Conservation (phyloP, 805 yeast species). For the Saccharomycopsis malanga region DNA sequence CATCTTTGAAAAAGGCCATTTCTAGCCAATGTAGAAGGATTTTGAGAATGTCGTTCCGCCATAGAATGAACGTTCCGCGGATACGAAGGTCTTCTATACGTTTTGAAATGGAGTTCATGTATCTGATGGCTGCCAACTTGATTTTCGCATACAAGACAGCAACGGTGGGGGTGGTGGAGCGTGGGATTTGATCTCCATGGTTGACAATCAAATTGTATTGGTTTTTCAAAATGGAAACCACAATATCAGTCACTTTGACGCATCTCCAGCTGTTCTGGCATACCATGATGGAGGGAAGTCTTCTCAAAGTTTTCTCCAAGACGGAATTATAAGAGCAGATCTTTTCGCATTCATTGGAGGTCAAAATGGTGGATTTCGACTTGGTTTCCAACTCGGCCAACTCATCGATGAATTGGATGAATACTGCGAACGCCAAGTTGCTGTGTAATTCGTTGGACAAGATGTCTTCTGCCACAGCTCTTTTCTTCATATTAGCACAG, state of each 20-base stretch:
- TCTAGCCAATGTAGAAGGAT: constrained; percentile 31
- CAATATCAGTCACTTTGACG: constrained; percentile 1
- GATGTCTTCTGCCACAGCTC: constrained; percentile 53
- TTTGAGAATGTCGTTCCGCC: constrained; percentile 30
- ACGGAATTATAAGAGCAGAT: constrained; percentile 36
- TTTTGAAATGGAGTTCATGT: not conserved
- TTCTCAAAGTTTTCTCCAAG: constrained; percentile 26
- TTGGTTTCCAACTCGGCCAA: constrained; percentile 22
- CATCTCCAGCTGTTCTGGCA: constrained; percentile 7
- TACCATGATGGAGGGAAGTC: constrained; percentile 2
- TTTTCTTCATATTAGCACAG: not conserved
- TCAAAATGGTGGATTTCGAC: constrained; percentile 28
- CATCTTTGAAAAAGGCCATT: constrained; percentile 26
- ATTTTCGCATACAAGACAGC: not conserved
- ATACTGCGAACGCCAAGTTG: constrained; percentile 36
- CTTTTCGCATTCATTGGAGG: constrained; percentile 45
- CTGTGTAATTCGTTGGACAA: constrained; percentile 59
- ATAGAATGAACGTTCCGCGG: constrained; percentile 18
- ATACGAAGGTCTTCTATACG: not conserved
- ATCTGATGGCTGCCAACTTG: constrained; percentile 5
- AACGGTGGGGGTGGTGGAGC: not conserved
- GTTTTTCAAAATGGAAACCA: constrained; percentile 19
- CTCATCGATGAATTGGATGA: constrained; percentile 26
- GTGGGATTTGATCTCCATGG: constrained; percentile 16
- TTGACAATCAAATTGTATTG: constrained; percentile 24